These are phyloP conservation scores for Rugosomyces carneus DNA, from an alignment of 1,284 basidiomycete genomes.

Conservation along the genomic window DNA sequence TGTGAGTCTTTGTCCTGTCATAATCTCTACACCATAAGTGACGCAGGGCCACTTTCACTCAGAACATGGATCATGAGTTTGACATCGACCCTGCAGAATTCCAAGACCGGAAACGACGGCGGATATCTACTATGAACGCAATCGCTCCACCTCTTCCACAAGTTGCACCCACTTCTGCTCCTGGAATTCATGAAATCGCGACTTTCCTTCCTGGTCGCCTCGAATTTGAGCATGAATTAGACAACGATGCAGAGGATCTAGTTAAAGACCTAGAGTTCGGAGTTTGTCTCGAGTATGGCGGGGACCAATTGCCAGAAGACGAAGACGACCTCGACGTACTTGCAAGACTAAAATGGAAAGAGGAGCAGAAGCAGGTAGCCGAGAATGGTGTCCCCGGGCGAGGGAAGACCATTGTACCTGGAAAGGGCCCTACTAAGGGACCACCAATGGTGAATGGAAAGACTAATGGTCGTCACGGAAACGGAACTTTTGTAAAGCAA, in stretches of 20 bases:
- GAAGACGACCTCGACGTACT: constrained; percentile 66
- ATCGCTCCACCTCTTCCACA: constrained; percentile 53
- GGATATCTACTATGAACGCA: constrained; percentile 70
- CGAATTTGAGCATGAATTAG: constrained; percentile 96
- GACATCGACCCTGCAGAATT: constrained; percentile 77
- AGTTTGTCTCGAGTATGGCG: constrained; percentile 78
- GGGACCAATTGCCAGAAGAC: constrained; percentile 76
- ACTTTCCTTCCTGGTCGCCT: constrained; percentile 94
- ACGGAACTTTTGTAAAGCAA: constrained; percentile 37
- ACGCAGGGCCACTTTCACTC: constrained; percentile 9
- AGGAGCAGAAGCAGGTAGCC: constrained; percentile 40
- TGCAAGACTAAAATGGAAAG: constrained; percentile 61
- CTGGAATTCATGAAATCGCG: constrained; percentile 90
- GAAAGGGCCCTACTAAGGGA: constrained; percentile 40
- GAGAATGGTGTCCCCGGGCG: constrained; percentile 19
- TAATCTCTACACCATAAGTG: background rate
- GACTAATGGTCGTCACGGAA: constrained; percentile 38
- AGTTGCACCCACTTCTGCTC: constrained; percentile 83
- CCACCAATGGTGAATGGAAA: constrained; percentile 38
- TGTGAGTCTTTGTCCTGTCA: constrained; percentile 36
- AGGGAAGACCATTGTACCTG: constrained; percentile 20
- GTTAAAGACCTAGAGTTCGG: constrained; percentile 98
- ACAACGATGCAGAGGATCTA: constrained; percentile 93
- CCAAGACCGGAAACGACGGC: constrained; percentile 79
- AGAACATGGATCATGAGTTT: constrained; percentile 59